phyloP scores from a whole-genome alignment of 129 eudicot species.

The Ambrosia trifida region DNA sequence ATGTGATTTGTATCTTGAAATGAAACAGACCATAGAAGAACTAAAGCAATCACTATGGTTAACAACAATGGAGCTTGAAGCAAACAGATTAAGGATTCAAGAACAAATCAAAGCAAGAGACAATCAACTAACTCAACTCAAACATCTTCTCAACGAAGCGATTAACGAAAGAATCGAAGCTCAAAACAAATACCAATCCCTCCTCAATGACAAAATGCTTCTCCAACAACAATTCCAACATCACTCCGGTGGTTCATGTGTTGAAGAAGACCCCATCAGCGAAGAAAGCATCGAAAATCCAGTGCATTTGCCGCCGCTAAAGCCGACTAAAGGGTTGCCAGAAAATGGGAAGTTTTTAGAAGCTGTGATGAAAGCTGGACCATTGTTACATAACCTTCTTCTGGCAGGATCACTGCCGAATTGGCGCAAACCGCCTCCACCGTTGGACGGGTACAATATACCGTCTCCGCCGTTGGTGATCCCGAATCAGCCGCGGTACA shows the following conservation, averaged over 20 bases:
- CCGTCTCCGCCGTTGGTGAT: constrained; percentile 60
- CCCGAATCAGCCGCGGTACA: constrained; percentile 30
- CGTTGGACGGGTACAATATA: constrained; percentile 57
- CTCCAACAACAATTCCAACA: constrained; percentile 30
- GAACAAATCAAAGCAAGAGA: constrained; percentile 63
- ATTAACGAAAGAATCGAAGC: constrained; percentile 68
- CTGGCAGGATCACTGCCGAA: constrained; percentile 83
- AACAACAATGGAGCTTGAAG: constrained; percentile 67
- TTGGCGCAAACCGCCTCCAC: constrained; percentile 93
- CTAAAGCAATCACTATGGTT: constrained; percentile 52
- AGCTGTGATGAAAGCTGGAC: constrained; percentile 86
- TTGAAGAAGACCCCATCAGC: constrained; percentile 65
- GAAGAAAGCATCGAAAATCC: constrained; percentile 68
- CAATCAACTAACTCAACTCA: constrained; percentile 48
- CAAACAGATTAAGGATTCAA: constrained; percentile 52
- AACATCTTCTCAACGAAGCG: constrained; percentile 44
- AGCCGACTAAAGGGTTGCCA: constrained; percentile 45
- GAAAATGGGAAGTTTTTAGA: constrained; percentile 73
- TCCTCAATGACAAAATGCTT: constrained; percentile 43
- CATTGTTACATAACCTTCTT: constrained; percentile 69
- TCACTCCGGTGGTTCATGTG: constrained; percentile 51
- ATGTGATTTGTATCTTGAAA: constrained; percentile 5
- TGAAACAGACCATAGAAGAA: constrained; percentile 62
- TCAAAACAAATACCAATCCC: constrained; percentile 39
- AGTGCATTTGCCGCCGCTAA: constrained; percentile 3